Conservation (phyloP, 257 asterid genomes). For the Eucommia ulmoides region DNA sequence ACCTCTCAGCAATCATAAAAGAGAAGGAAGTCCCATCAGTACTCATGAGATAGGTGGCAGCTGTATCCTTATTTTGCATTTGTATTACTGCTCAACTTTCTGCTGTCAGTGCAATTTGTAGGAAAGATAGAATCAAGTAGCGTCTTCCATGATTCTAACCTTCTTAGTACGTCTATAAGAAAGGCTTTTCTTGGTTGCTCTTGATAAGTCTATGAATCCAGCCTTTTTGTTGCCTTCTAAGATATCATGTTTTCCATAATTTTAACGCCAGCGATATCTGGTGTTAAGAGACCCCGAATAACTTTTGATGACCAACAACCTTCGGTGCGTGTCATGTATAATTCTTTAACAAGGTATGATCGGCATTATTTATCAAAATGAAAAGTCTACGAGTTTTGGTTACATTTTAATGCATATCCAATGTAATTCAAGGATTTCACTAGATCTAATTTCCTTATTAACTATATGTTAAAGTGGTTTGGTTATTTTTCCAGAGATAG, state of each 20-base stretch:
- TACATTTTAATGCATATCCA: neutral
- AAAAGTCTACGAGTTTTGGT: neutral
- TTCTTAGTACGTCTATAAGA: neutral
- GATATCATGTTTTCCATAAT: slow-evolving; percentile 28
- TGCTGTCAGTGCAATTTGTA: neutral
- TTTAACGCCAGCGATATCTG: slow-evolving; percentile 44
- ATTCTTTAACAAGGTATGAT: slow-evolving; percentile 62
- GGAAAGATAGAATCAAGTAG: neutral
- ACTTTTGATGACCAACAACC: slow-evolving; percentile 56
- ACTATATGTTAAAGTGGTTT: slow-evolving; percentile 9
- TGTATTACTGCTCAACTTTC: neutral
- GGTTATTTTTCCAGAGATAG: slow-evolving; percentile 56
- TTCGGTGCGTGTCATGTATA: slow-evolving; percentile 64
- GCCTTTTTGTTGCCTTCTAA: slow-evolving; percentile 3
- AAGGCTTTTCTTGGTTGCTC: slow-evolving; percentile 2
- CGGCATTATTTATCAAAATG: neutral
- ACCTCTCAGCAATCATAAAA: slow-evolving; percentile 21
- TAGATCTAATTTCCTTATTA: neutral
- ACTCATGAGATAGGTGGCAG: slow-evolving; percentile 28
- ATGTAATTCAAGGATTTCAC: neutral
- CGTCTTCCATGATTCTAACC: neutral
- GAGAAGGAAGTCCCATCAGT: slow-evolving; percentile 19
- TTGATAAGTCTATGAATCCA: slow-evolving; percentile 1
- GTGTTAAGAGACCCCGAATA: slow-evolving; percentile 72
- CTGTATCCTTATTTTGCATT: neutral